Evolutionary conservation across 805 yeast species (phyloP), one percentile per base, ranked within the genome.

Genomic region (Starmerella potacharoeniae): DNA sequence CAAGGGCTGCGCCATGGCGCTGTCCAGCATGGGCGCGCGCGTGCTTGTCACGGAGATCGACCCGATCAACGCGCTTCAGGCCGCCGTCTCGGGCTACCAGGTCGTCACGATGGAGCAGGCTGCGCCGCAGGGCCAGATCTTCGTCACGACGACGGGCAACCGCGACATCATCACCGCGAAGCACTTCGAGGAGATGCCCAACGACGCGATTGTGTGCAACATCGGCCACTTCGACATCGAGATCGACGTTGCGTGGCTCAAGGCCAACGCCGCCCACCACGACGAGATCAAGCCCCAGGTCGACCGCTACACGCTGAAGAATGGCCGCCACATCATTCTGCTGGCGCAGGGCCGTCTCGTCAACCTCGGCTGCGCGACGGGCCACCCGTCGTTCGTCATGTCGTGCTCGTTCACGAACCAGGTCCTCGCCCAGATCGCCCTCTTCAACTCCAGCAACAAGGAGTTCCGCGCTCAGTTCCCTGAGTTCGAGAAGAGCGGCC

Each of bases 391-490:
- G 43, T 91, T 91, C 72, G 98, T 91, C 71, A 91, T 91, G 98
- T 89, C 97, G 61, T 93, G 97, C 79, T 93, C 97, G 55, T 91
- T 91, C 95, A 87, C 97, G 68, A 91, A 91, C 86, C 98, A 91
- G 80, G 97, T 91, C 63, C 81, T 91, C 72, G 98, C 98, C 67
- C 98, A 91, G 80, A 91, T 90, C 70, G 97, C 97, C 68, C 78
- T 90, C 72, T 91, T 79, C 95, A 91, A 89, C 75, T 82, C 95
- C 68, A 69, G 83, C 62, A 89, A 91, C 77, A 76, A 72, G 58
- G 81, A 71, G 61, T 91, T 93, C 87, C 84, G 86, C 76, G 67
- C 78, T 62, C 73, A 83, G 73, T 84, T 75, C 76, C 84, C 87
- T 62, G 97, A 91, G 80, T 91, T 93, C 74, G 79, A 86, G 72